Base-by-base conservation (phyloP, 2,329 filamentous ascomycete genomes). In the Esteya vermicola region DNA sequence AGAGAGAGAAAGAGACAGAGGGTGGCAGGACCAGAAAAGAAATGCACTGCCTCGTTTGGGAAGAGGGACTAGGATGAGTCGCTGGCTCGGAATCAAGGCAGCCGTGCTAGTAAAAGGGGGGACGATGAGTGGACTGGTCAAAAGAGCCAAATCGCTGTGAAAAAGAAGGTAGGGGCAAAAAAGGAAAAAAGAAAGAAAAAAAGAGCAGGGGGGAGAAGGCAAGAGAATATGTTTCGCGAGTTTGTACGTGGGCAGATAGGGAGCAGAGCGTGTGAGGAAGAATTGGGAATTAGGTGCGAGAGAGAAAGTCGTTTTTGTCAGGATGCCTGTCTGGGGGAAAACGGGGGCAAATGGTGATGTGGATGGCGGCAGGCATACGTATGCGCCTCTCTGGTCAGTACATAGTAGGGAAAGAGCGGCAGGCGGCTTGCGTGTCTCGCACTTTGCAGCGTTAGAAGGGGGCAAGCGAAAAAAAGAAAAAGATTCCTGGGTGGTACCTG, bases 311-410 rank as follows among this genome's bases (percentile, higher is more conserved):
- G 6, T 40, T 35, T 40, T 40, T 23, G 13, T 25, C n/a, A 19
- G 16, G 30, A 22, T 21, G 18, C 12, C 14, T 26, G 18, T 36
- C 26, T 23, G 36, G 36, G 27, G 36, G 38, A 30, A 12, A 16
- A 32, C 18, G 9, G 16, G 26, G 25, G 18, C 9, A 28, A 35
- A 39, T 38, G 45, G 40, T 36, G 42, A 41, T 40, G 41, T 34
- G 32, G 43, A 47, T 43, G 43, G 45, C 45, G 43, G 44, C 42
- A 44, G 35, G 46, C 40, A 40, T 48, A 46, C 46, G 46, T 48
- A 48, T 46, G 46, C 46, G 44, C 46, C 44, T 40, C 38, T 43
- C 26, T 28, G 16, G 18, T n/a, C n/a, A n/a, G n/a, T n/a, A n/a
- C n/a, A n/a, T 18, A 33, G 32, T n/a, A 38, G 32, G 46, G 42